Evolutionary conservation across 1,284 basidiomycete species (phyloP).

Genomic region (Trichosporon sp.): DNA sequence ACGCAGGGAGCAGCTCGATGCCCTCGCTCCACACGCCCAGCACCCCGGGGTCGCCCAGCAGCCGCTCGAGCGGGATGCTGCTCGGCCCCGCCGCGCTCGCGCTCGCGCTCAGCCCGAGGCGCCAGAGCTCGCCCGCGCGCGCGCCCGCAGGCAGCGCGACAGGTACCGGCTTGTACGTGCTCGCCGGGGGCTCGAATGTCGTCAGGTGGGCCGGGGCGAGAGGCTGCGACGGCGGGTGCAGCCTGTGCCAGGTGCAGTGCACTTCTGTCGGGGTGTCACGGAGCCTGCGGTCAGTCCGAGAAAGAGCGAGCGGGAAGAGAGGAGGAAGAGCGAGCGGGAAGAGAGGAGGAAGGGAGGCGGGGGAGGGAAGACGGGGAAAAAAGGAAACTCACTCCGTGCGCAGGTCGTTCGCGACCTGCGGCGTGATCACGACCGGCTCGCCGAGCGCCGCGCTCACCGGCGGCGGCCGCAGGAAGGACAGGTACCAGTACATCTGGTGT

Average conservation of each 20-base stretch:
- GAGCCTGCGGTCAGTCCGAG: slow-evolving; percentile 22
- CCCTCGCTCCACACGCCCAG: slow-evolving; percentile 46
- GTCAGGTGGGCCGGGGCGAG: slow-evolving; percentile 59
- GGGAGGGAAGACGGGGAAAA: not conserved
- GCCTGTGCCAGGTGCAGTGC: slow-evolving; percentile 39
- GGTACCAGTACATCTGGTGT: slow-evolving; percentile 47
- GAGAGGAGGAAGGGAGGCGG: too few relatives aligned
- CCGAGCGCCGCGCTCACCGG: slow-evolving; percentile 30
- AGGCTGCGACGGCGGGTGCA: not conserved
- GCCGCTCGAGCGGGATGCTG: not conserved
- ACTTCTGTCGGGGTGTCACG: slow-evolving; percentile 34
- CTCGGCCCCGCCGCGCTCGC: not conserved
- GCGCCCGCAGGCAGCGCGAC: slow-evolving; percentile 60
- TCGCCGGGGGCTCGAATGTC: slow-evolving; percentile 58
- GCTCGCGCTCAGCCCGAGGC: slow-evolving; percentile 57
- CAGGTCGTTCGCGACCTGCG: slow-evolving; percentile 50
- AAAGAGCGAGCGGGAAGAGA: too few relatives aligned
- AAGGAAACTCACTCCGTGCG: slow-evolving; percentile 45
- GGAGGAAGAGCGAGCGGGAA: too few relatives aligned
- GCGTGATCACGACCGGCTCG: slow-evolving; percentile 40
- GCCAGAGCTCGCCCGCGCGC: slow-evolving; percentile 59
- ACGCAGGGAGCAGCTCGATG: slow-evolving; percentile 27
- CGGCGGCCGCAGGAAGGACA: slow-evolving; percentile 49
- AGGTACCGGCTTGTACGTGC: slow-evolving; percentile 66
- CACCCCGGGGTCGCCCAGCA: slow-evolving; percentile 15